These are phyloP conservation scores for Sclerotiophoma versabilis DNA, from an alignment of 2,329 filamentous ascomycete genomes.

Conservation along the genomic window DNA sequence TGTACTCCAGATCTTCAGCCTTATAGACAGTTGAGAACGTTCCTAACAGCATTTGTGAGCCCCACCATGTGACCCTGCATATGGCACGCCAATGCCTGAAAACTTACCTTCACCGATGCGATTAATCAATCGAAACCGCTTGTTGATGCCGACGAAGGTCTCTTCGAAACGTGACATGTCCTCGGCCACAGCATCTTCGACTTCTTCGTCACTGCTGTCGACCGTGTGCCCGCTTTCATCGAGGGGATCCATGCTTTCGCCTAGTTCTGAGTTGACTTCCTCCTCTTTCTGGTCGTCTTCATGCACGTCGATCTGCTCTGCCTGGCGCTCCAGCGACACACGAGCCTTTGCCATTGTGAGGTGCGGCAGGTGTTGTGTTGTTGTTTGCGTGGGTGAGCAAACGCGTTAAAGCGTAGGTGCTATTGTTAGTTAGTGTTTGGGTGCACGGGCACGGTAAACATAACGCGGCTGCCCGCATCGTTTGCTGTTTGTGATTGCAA, in stretches of 20 bases:
- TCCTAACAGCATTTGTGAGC: constrained; percentile 61
- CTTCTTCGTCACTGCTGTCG: constrained; percentile 60
- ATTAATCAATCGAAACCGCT: constrained; percentile 89
- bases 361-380: constrained; percentile 17
- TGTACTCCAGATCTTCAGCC: constrained; percentile 88
- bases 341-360: constrained; percentile 44
- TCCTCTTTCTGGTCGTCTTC: constrained; percentile 45
- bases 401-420: too few relatives aligned
- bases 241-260: constrained; percentile 58
- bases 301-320: constrained; percentile 37
- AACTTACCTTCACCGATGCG: constrained; percentile 88
- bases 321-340: constrained; percentile 32
- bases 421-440: too few relatives aligned
- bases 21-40: constrained; percentile 99
- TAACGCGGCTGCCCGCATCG: constrained; percentile 27
- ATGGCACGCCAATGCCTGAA: constrained; percentile 28
- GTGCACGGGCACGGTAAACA: constrained; percentile 30
- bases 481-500: constrained; percentile 18
- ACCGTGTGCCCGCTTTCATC: constrained; percentile 60
- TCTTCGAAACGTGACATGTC: constrained; percentile 88
- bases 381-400: constrained; percentile 15
- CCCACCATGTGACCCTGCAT: constrained; percentile 34
- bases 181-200: constrained; percentile 74
- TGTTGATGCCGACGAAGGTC: constrained; percentile 82
- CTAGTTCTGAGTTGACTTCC: constrained; percentile 51